Base-by-base conservation (phyloP, 2,329 filamentous ascomycete genomes). In the Calonectria fujianensis region DNA sequence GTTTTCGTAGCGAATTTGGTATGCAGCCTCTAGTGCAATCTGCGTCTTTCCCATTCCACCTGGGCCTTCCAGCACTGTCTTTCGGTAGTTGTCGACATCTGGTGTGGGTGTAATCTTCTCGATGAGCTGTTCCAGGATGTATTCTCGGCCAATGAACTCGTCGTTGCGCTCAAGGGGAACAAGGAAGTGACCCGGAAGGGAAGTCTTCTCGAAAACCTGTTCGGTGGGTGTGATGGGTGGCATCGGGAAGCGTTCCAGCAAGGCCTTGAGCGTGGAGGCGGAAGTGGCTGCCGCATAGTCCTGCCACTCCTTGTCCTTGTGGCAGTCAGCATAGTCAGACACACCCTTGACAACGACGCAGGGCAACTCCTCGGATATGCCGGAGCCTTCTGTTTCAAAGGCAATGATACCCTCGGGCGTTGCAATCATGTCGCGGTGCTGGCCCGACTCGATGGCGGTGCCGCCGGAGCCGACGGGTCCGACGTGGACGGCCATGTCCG, bases 1-100 rank as follows among this genome's bases (percentile, higher is more conserved):
- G 37, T 80, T 59, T 11, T 72, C 61, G 0, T 83, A 67, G 4
- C 72, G 80, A 2, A 84, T 16, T 1, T 77, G 79, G 72, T 81
- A 85, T 24, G 81, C 82, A 14, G 80, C 80, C 57, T 87, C 82
- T 7, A 86, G 76, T 0, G 84, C 85, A 16, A 86, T 81, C 69
- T 87, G 84, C 1, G 85, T 86, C 78, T 87, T 87, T 0, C 85
- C 83, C 3, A 85, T 76, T 0, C 85, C 85, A 3, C 84, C 84
- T 0, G 85, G 81, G 3, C 84, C 85, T 84, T 74, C 72, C 16
- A 74, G 41, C 24, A 50, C 68, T 4, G 63, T 74, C 45, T 63
- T 66, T 50, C 70, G 67, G 69, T 57, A 4, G 73, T 75, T 3
- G 1, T 68, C 24, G 2, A 20, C 48, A 2, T 73, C 32, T 1